These are phyloP conservation scores for Aspergillus niger DNA, from an alignment of 2,329 filamentous ascomycete species.

Conservation along the genomic window DNA sequence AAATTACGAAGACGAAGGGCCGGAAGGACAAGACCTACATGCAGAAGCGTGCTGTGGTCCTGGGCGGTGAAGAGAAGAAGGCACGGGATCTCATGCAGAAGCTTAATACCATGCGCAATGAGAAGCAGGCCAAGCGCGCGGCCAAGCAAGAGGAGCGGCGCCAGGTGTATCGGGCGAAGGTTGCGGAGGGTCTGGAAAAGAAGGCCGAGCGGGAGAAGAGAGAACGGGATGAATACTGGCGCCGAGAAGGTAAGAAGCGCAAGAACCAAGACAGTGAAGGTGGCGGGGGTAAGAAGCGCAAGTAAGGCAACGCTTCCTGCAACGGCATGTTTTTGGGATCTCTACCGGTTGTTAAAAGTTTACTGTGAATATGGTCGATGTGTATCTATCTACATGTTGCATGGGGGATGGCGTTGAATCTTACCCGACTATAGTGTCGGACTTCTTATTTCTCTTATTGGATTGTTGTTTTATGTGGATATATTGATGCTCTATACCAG, in stretches of 20 bases:
- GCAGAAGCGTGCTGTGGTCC: slow-evolving; percentile 91
- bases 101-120: slow-evolving; percentile 84
- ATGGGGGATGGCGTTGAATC: slow-evolving; percentile 28
- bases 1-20: slow-evolving; percentile 78
- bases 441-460: neutral
- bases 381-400: slow-evolving; percentile 25
- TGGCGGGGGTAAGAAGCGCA: slow-evolving; percentile 51
- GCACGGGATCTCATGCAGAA: slow-evolving; percentile 89
- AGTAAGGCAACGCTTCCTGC: slow-evolving; percentile 28
- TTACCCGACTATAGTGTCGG: slow-evolving; percentile 13
- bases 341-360: slow-evolving; percentile 25
- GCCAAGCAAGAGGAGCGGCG: slow-evolving; percentile 87
- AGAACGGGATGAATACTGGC: slow-evolving; percentile 92
- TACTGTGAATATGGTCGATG: slow-evolving; percentile 18
- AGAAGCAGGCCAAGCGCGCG: slow-evolving; percentile 80
- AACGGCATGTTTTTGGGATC: slow-evolving; percentile 26
- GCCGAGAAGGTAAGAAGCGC: slow-evolving; percentile 81
- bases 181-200: slow-evolving; percentile 81
- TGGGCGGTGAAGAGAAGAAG: slow-evolving; percentile 83
- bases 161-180: slow-evolving; percentile 76
- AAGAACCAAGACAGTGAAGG: slow-evolving; percentile 58
- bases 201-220: slow-evolving; percentile 82
- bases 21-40: slow-evolving; percentile 83
- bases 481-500: slow-evolving; percentile 11
- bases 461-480: neutral